Evolutionary conservation across 345 rosid species (phyloP).

Genomic region (Alliaria petiolata): DNA sequence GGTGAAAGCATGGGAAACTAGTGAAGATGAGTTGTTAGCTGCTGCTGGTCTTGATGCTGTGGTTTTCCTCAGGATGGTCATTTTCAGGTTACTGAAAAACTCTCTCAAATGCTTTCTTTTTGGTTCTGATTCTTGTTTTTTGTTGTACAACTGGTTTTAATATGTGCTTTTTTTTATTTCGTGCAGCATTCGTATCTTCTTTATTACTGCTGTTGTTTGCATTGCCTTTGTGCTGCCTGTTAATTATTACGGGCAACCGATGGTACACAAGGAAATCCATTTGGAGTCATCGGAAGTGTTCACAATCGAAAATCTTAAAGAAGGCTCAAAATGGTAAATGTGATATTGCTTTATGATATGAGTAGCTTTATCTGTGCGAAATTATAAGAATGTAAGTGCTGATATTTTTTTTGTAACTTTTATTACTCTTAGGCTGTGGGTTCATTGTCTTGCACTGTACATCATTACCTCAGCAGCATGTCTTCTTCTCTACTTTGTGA

Average conservation of each 20-base stretch:
- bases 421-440: constrained; percentile 68
- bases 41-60: constrained; percentile 78
- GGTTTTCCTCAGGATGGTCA: constrained; percentile 67
- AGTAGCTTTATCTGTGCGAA: not conserved
- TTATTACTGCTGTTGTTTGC: constrained; percentile 69
- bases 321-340: constrained; percentile 71
- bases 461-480: constrained; percentile 70
- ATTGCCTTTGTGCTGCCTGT: constrained; percentile 72
- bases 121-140: not conserved
- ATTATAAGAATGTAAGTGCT: not conserved
- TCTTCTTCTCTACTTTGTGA: constrained; percentile 83
- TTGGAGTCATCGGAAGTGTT: constrained; percentile 68
- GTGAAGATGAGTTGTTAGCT: constrained; percentile 76
- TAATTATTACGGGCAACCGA: constrained; percentile 77
- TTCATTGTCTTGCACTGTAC: constrained; percentile 80
- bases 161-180: not conserved
- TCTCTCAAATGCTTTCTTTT: not conserved
- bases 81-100: constrained; percentile 58
- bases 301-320: constrained; percentile 68
- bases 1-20: constrained; percentile 74
- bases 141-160: not conserved
- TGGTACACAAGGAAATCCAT: constrained; percentile 54
- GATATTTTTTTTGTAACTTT: not conserved
- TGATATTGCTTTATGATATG: not conserved
- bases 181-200: constrained; percentile 70